Percentiles rank a stretch among this genome's conserved stretches.
Conservation (phyloP, 306 rosid genomes). For the Hippophae rhamnoides region DNA sequence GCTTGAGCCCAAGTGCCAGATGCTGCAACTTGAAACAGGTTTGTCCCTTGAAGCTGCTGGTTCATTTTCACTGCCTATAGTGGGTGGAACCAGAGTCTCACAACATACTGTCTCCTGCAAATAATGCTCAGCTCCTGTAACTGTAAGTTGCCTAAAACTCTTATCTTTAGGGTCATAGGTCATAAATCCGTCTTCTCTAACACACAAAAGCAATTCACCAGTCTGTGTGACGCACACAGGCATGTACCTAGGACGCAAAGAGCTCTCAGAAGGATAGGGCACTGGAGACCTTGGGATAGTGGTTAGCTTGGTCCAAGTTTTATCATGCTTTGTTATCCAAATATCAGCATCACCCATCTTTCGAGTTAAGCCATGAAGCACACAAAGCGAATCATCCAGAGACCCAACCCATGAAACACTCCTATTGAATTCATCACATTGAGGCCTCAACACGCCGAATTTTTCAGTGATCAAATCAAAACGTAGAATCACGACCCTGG, state of each 20-base stretch:
- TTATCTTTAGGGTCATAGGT: conserved; percentile 16
- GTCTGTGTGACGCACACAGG: conserved; percentile 27
- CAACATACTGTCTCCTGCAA: conserved; percentile 28
- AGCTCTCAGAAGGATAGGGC: conserved; percentile 2
- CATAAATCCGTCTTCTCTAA: conserved; percentile 24
- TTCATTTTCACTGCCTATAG: conserved; percentile 4
- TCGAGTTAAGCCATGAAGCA: conserved; percentile 15
- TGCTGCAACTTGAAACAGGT: neutral
- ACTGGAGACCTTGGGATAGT: conserved; percentile 7
- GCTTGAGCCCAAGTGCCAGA: conserved; percentile 12
- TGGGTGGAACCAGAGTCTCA: conserved; percentile 35
- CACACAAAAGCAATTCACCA: conserved; percentile 27
- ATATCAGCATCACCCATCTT: conserved; percentile 20
- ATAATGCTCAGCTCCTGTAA: conserved; percentile 20
- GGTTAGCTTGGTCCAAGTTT: conserved; percentile 20
- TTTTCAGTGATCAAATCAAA: conserved; percentile 28
- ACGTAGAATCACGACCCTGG: conserved; percentile 15
- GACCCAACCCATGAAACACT: conserved; percentile 25
- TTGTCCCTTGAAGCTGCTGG: neutral
- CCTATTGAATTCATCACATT: conserved; percentile 10
- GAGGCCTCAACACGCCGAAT: conserved; percentile 19
- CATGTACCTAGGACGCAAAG: conserved; percentile 11
- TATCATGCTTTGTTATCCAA: conserved; percentile 27
- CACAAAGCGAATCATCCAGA: conserved; percentile 18
- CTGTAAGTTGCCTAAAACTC: conserved; percentile 12